A percentile compares a stretch with the other conserved stretches of the same genome.
phyloP scores from a whole-genome alignment of 306 rosid species.

The Betula pendula region DNA sequence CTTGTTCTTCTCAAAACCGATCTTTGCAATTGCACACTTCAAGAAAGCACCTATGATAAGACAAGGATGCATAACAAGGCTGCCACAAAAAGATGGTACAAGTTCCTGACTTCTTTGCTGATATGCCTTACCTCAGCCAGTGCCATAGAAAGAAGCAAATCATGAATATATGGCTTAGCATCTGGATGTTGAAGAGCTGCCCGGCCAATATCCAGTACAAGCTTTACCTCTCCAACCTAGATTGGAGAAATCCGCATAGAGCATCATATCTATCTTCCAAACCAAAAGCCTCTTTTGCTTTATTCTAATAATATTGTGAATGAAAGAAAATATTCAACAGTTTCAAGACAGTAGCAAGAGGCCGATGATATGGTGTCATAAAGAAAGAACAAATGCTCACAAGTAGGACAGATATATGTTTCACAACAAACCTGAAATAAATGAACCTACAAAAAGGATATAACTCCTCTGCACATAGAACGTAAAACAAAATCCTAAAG shows the following conservation, averaged over 20 bases:
- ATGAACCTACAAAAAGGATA: constrained; percentile 8
- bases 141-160: constrained; percentile 89
- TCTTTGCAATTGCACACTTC: constrained; percentile 97
- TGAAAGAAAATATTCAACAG: neutral
- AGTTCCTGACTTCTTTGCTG: constrained; percentile 40
- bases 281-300: neutral
- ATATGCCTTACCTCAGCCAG: constrained; percentile 85
- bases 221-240: constrained; percentile 88
- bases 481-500: neutral
- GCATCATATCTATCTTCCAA: constrained; percentile 9
- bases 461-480: neutral
- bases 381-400: constrained; percentile 10
- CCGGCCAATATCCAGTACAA: constrained; percentile 73
- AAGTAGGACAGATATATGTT: constrained; percentile 15
- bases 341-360: neutral
- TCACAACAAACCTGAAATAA: neutral
- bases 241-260: constrained; percentile 24
- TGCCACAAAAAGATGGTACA: constrained; percentile 35
- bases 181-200: constrained; percentile 69
- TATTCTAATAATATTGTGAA: neutral
- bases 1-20: constrained; percentile 83
- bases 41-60: constrained; percentile 80
- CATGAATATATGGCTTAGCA: constrained; percentile 77
- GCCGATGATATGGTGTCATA: neutral
- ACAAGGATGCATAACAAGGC: constrained; percentile 53